phyloP scores from a whole-genome alignment of 768 basidiomycete species.

The Lactarius tabidus region DNA sequence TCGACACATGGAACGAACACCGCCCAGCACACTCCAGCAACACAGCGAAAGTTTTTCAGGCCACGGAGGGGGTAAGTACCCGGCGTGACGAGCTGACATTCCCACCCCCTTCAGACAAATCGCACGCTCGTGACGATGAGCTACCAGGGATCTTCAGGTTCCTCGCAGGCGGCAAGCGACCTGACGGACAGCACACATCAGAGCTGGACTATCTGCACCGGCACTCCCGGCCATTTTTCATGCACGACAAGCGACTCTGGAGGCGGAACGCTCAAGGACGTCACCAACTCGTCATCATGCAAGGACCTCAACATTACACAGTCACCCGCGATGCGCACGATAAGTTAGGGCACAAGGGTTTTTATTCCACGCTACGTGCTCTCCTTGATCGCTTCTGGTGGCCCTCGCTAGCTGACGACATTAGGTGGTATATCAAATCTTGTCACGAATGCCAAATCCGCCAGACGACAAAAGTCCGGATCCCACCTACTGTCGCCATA shows the following conservation, averaged over 20 bases:
- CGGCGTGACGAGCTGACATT: no score
- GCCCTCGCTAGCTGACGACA: conserved; percentile 26
- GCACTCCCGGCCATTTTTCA: background rate
- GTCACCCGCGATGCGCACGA: conserved; percentile 20
- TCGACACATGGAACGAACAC: no score
- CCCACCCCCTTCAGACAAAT: no score
- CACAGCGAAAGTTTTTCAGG: no score
- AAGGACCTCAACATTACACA: background rate
- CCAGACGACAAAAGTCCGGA: conserved; percentile 25
- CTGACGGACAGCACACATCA: no score
- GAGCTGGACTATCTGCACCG: no score
- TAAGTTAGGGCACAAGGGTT: conserved; percentile 23
- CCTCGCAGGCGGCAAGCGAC: background rate
- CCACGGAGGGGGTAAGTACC: no score
- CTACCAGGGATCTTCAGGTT: background rate
- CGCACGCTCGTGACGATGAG: no score
- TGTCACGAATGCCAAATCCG: conserved; percentile 40
- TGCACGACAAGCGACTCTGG: conserved; percentile 9
- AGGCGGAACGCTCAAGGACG: conserved; percentile 14
- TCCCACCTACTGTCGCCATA: conserved; percentile 25
- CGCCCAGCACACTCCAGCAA: no score
- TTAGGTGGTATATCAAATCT: conserved; percentile 27
- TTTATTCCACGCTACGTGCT: conserved; percentile 10
- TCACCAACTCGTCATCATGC: conserved; percentile 25
- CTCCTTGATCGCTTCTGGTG: conserved; percentile 29